Evolutionary conservation across 2,329 filamentous ascomycete species (phyloP).

Genomic region (Zalaria obscura): DNA sequence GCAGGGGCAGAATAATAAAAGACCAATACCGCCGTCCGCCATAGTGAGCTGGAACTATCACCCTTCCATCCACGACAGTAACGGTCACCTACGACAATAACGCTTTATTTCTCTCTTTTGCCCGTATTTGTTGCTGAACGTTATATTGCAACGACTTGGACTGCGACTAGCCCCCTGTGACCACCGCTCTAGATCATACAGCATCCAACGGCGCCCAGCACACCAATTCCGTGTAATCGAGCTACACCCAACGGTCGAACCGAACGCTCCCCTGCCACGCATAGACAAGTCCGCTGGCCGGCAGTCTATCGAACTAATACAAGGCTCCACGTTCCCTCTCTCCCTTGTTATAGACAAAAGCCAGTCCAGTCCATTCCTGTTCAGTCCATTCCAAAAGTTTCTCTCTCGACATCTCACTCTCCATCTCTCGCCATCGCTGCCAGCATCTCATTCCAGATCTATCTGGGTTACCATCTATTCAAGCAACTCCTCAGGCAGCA

Average conservation of each 20-base stretch:
- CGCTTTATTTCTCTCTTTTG: neutral
- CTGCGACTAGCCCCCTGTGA: slow-evolving; percentile 4
- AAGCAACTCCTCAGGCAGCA: slow-evolving; percentile 14
- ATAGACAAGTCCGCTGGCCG: slow-evolving; percentile 18
- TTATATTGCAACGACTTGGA: slow-evolving; percentile 4
- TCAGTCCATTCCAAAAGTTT: slow-evolving; percentile 8
- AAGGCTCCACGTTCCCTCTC: slow-evolving; percentile 7
- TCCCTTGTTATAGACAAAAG: slow-evolving; percentile 13
- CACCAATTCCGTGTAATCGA: neutral
- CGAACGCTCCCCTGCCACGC: slow-evolving; percentile 5
- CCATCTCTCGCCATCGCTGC: slow-evolving; percentile 4
- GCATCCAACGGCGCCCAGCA: slow-evolving; percentile 1
- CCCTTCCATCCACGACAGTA: neutral
- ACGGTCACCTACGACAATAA: neutral
- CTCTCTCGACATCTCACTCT: slow-evolving; percentile 8
- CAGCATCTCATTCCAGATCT: slow-evolving; percentile 4
- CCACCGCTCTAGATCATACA: slow-evolving; percentile 5
- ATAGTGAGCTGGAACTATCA: neutral
- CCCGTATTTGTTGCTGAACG: slow-evolving; percentile 1
- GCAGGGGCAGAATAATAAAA: neutral
- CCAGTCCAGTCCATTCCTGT: slow-evolving; percentile 5
- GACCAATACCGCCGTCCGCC: no score
- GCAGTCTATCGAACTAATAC: slow-evolving; percentile 15
- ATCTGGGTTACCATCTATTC: slow-evolving; percentile 12
- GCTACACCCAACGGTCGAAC: neutral